phyloP scores from a whole-genome alignment of 257 asterid genomes.

The Plantago major region DNA sequence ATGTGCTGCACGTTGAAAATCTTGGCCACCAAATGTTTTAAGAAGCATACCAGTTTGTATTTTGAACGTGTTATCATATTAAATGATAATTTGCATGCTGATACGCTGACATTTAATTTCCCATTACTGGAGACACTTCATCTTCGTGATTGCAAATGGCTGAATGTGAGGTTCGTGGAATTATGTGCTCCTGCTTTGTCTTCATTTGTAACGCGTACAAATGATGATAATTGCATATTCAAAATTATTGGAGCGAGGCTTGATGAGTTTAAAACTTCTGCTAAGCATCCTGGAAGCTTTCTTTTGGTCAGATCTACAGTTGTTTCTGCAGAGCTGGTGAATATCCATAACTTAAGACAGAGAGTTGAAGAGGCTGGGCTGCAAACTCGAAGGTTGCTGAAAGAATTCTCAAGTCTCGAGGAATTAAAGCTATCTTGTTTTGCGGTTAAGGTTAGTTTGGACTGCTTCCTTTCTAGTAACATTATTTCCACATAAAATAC shows the following conservation, averaged over 20 bases:
- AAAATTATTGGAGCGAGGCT: constrained; percentile 1
- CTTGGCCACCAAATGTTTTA: no score
- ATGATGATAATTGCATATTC: background rate
- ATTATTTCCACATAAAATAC: no score
- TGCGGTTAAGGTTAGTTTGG: background rate
- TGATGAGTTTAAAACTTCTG: background rate
- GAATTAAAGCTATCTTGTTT: background rate
- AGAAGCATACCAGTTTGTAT: no score
- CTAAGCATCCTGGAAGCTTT: background rate
- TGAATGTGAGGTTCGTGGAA: background rate
- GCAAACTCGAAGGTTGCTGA: background rate
- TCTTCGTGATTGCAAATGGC: background rate
- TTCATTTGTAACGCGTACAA: background rate
- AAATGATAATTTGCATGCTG: no score
- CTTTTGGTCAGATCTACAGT: background rate
- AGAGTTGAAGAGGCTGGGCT: background rate
- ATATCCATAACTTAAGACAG: background rate
- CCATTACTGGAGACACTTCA: background rate
- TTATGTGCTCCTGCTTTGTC: background rate
- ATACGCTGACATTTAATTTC: no score
- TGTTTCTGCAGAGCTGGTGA: background rate
- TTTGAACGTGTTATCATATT: no score
- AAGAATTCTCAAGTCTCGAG: constrained; percentile 2
- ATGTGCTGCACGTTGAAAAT: background rate
- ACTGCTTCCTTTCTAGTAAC: background rate